Percentiles rank a stretch among this genome's conserved stretches.
phyloP scores from a whole-genome alignment of 768 basidiomycete genomes.

The Lentinula sp. region DNA sequence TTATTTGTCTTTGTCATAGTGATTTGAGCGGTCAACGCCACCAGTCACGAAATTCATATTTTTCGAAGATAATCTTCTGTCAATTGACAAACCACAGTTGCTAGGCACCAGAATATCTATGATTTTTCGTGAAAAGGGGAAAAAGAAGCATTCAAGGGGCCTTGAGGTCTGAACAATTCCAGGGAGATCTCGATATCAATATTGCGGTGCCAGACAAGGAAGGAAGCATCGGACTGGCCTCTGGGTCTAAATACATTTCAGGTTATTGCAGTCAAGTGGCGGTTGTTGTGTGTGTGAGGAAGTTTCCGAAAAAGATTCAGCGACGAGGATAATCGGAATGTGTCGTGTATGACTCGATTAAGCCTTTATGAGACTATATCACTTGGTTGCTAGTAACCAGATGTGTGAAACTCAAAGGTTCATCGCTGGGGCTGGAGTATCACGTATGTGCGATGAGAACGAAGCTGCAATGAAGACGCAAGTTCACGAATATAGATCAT shows the following conservation, averaged over 20 bases:
- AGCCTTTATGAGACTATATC: neutral
- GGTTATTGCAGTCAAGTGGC: neutral
- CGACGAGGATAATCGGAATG: neutral
- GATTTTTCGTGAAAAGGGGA: neutral
- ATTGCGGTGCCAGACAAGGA: too few relatives aligned
- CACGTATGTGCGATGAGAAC: neutral
- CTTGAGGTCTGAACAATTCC: neutral
- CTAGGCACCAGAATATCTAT: too few relatives aligned
- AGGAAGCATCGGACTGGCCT: too few relatives aligned
- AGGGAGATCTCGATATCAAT: too few relatives aligned
- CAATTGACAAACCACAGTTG: neutral
- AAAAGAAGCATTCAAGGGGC: neutral
- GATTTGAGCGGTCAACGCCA: neutral
- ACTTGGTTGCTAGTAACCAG: neutral
- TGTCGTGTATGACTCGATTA: neutral
- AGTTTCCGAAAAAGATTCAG: neutral
- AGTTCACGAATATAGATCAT: neutral
- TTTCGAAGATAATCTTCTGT: neutral
- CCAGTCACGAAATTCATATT: neutral
- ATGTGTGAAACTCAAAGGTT: neutral
- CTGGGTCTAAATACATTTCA: too few relatives aligned
- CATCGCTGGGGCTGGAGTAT: neutral
- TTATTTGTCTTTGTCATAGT: neutral
- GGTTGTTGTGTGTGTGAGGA: neutral
- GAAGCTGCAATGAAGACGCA: neutral